A percentile compares a stretch with the other conserved stretches of the same genome.
Conservation (phyloP, 148 eudicot genomes). For the Heliamphora exappendiculata region DNA sequence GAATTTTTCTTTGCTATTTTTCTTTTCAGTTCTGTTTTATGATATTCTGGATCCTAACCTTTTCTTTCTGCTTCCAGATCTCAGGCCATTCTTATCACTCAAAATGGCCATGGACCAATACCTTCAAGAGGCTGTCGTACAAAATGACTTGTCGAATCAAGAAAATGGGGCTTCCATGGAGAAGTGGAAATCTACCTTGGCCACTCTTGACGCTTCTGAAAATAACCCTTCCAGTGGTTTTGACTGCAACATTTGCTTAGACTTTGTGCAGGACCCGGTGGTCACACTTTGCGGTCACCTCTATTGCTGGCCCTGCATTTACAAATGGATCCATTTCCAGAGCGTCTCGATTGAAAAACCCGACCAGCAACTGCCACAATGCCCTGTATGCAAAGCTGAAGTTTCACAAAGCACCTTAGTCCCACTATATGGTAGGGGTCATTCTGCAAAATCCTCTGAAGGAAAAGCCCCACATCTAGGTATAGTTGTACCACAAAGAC, state of each 20-base stretch:
- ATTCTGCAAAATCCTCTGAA: constrained; percentile 22
- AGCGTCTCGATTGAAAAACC: constrained; percentile 15
- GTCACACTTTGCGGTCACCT: constrained; percentile 90
- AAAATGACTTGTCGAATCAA: background rate
- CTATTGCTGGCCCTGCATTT: constrained; percentile 95
- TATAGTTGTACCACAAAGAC: constrained; percentile 44
- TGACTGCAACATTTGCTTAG: constrained; percentile 89
- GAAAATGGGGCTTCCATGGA: constrained; percentile 11
- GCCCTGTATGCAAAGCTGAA: constrained; percentile 82
- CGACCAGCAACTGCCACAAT: constrained; percentile 39
- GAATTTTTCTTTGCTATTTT: background rate
- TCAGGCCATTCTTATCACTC: background rate
- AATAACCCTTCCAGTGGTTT: constrained; percentile 40
- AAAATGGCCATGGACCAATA: constrained; percentile 35
- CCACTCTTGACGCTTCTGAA: constrained; percentile 19
- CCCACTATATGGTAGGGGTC: constrained; percentile 71
- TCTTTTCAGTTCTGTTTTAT: background rate
- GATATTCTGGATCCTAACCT: background rate
- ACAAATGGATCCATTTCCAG: constrained; percentile 62
- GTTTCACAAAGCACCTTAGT: constrained; percentile 44
- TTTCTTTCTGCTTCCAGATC: constrained; percentile 1
- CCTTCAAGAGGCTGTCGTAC: constrained; percentile 16
- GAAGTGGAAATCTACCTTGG: constrained; percentile 25
- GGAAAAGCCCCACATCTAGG: constrained; percentile 19
- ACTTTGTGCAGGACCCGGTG: constrained; percentile 71